phyloP scores from a whole-genome alignment of 2,329 filamentous ascomycete species.

The Xylariaceae sp. region DNA sequence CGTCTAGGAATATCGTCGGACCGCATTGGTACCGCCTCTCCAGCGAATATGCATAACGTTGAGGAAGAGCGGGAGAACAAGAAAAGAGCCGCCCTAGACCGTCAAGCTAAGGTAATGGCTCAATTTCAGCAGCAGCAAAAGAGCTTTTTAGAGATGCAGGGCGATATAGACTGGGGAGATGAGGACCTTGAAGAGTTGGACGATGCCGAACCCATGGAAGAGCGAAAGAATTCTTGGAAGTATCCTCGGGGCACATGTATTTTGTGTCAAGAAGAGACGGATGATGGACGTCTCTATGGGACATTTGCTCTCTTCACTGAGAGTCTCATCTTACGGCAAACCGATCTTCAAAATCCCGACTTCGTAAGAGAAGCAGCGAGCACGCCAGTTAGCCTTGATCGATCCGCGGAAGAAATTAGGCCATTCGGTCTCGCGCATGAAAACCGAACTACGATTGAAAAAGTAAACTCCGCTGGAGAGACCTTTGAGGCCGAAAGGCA shows the following conservation, averaged over 20 bases:
- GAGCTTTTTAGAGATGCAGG: constrained; percentile 86
- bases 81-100: constrained; percentile 84
- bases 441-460: constrained; percentile 73
- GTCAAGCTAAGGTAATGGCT: constrained; percentile 92
- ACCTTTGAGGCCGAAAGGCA: constrained; percentile 71
- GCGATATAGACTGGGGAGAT: constrained; percentile 83
- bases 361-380: constrained; percentile 78
- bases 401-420: constrained; percentile 73
- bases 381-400: constrained; percentile 77
- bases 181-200: constrained; percentile 73
- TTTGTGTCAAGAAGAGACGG: constrained; percentile 91
- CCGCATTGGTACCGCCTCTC: constrained; percentile 75
- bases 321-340: constrained; percentile 82
- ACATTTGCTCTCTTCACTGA: constrained; percentile 88
- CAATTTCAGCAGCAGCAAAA: constrained; percentile 98
- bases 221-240: constrained; percentile 74
- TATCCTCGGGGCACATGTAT: constrained; percentile 94
- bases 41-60: constrained; percentile 60
- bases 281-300: constrained; percentile 82
- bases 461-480: constrained; percentile 68
- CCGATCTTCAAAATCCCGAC: constrained; percentile 74
- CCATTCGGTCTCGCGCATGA: constrained; percentile 89
- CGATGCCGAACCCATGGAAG: constrained; percentile 52
- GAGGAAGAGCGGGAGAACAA: constrained; percentile 76
- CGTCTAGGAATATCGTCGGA: constrained; percentile 66